A percentile compares a stretch with the other conserved stretches of the same genome.
phyloP scores from a whole-genome alignment of 2,329 filamentous ascomycete genomes.

The Lachnellula willkommii region DNA sequence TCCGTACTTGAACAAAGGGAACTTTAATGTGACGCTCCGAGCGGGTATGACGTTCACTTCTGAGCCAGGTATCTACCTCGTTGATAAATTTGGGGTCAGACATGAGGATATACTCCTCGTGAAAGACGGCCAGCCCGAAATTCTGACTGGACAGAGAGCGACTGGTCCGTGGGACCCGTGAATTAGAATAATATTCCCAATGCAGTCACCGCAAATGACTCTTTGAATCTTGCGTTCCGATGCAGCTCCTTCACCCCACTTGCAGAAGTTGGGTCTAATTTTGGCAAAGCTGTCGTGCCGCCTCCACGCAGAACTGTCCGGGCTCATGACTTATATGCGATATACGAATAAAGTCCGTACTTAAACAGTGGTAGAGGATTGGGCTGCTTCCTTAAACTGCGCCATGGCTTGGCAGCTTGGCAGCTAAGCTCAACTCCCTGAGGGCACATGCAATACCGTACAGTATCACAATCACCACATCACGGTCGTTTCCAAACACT shows the following conservation, averaged over 20 bases:
- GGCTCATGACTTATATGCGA: no score
- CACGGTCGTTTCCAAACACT: no score
- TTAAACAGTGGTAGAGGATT: no score
- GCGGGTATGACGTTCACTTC: conserved; percentile 59
- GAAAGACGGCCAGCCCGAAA: conserved; percentile 47
- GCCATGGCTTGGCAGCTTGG: no score
- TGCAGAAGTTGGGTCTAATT: not conserved
- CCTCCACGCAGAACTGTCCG: no score
- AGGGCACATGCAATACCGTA: no score
- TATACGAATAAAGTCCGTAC: no score
- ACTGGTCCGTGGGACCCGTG: conserved; percentile 48
- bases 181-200: conserved; percentile 1
- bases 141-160: conserved; percentile 50
- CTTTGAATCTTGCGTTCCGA: no score
- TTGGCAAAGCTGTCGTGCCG: no score
- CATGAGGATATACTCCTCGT: conserved; percentile 60
- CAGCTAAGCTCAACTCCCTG: no score
- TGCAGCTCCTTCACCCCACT: not conserved
- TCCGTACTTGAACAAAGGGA: conserved; percentile 60
- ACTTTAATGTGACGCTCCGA: conserved; percentile 41
- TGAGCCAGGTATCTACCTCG: conserved; percentile 58
- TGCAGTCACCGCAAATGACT: not conserved
- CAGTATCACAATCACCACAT: no score
- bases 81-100: conserved; percentile 54
- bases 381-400: no score